Base-by-base conservation (phyloP, 78 protist genomes). In the Dictyostelium discoideum region DNA sequence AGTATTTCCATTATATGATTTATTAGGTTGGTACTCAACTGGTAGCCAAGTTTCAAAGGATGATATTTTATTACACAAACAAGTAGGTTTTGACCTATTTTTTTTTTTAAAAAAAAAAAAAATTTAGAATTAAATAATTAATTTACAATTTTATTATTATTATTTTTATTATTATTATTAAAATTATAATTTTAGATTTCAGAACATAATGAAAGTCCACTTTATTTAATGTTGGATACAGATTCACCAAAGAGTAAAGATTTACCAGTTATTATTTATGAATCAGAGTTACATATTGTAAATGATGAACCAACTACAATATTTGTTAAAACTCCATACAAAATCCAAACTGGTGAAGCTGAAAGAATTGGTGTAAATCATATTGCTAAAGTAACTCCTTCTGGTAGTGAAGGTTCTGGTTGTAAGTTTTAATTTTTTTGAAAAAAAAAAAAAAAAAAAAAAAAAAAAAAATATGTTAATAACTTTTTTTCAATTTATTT, bases 341-440 rank as follows among this genome's bases (percentile, higher is more conserved):
- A 73, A 72, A 96, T 96, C 84, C 92, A 96, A 77, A 87, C 97
- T 67, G 98, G 93, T 50, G 96, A 93, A 32, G 97, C 98, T 42
- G 98, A 97, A 69, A 85, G 98, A 60, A 94, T 97, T 74, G 93
- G 97, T 57, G 97, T 97, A 39, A 97, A 97, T 40, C 98, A 97
- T 50, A 96, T 97, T 78, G 98, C 98, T 20, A 89, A 94, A 42
- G 89, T 97, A 16, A 80, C 96, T 37, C 93, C 95, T 69, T 37
- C 83, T 16, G 97, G 96, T 37, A 8, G 79, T 18, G 95, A 86
- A 85, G 97, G 93, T 44, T 84, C 90, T 32, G 78, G 85, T 44
- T 81, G 93, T 87, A 87, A 48, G 93, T 74, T 60, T 60, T 8
- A 10, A 0, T 60, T 20, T 20, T 60, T 60, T 60, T 14, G n/a